Percentiles rank a stretch among this genome's conserved stretches.
Evolutionary conservation across 768 basidiomycete species (phyloP).

Genomic region (Phanerochaete sordida): DNA sequence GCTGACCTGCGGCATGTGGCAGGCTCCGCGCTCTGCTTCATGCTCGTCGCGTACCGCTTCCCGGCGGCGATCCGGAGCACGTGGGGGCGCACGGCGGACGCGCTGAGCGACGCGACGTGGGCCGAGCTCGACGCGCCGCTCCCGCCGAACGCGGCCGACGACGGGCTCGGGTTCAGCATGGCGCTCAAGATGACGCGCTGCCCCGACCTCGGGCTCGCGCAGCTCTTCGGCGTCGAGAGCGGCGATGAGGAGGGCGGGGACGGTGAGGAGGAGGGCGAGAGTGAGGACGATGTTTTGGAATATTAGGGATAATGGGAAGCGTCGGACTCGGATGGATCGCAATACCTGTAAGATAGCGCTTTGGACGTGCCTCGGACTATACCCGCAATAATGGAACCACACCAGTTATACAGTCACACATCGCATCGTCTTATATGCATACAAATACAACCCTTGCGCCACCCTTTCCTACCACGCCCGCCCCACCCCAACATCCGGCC

Average conservation of each 20-base stretch:
- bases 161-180: constrained; percentile 50
- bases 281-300: not conserved
- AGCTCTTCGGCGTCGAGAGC: constrained; percentile 39
- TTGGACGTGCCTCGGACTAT: not conserved
- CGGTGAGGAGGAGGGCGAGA: not conserved
- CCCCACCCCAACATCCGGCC: no score
- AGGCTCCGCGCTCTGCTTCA: constrained; percentile 79
- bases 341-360: not conserved
- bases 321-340: no score
- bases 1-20: not conserved
- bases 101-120: constrained; percentile 69
- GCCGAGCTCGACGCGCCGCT: constrained; percentile 44
- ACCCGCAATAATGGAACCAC: no score
- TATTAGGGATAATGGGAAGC: no score
- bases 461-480: not conserved
- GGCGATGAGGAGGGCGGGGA: constrained; percentile 17
- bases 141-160: constrained; percentile 30
- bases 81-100: constrained; percentile 67
- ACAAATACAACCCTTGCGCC: not conserved
- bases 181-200: constrained; percentile 75
- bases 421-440: not conserved
- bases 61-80: constrained; percentile 59
- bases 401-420: no score
- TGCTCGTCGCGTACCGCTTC: constrained; percentile 64
- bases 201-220: constrained; percentile 68